Base-by-base conservation (phyloP, 1,284 basidiomycete genomes). In the Irpex rosettiformis region DNA sequence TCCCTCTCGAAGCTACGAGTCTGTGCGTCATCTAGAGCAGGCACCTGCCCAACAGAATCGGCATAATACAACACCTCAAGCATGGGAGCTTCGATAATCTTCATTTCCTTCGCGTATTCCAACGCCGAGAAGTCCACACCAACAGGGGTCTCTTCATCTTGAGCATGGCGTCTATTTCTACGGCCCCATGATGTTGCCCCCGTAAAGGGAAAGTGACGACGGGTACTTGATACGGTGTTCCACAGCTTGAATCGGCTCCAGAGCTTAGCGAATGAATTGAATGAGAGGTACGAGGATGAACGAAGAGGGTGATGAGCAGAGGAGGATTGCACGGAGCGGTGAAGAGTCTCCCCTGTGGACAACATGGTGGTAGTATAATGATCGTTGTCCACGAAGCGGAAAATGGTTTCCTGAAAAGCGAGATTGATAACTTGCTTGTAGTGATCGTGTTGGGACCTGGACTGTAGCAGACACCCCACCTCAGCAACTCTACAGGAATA, bases 101-200 rank as follows among this genome's bases (percentile, higher is more conserved):
- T 90, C 40, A 88, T 85, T 61, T 94, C 91, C 54, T 94, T 86
- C 22, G 91, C 95, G 71, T 97, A 98, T 70, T 97, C 93, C 11
- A 83, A 64, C 16, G 73, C 74, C 2, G 78, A 71, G 60, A 83
- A 85, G 63, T 87, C 82, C 1, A 73, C 73, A 3, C 81, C 85
- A 18, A 81, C 64, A 3, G 80, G 80, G 2, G 79, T 81, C 52
- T 80, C 77, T 33, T 85, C 82, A 21, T 85, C 83, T 5, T 72
- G 37, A 53, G 68, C 70, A 65, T 82, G 77, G 55, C 72, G 71
- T n/a, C 66, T 63, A 65, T 76, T 77, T 64, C 74, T 74, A 52
- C 69, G 70, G 7, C 60, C 56, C 65, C 69, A 71, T 3, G 64
- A 65, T 21, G 18, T 21, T 11, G 21, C 22, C 24, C 27, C 48